Base-by-base conservation (phyloP, 1,139 yeast species). In the Geotrichum histeridarum region DNA sequence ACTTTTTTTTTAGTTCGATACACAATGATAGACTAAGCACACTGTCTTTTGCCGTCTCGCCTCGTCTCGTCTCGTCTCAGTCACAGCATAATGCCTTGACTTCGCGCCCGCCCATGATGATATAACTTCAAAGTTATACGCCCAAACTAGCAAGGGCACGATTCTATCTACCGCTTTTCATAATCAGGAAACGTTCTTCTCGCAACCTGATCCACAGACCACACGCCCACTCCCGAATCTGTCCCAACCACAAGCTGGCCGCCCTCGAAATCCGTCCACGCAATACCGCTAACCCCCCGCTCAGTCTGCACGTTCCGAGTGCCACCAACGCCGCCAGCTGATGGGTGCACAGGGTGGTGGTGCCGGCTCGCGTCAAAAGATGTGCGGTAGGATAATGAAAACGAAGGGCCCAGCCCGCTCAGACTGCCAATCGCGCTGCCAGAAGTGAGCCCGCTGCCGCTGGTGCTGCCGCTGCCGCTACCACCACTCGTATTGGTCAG, bases 171-270 rank as follows among this genome's bases (percentile, higher is more conserved):
- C 14, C 54, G 37, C 22, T 51, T 55, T 15, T 56, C 53, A 18
- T 62, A 66, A 27, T 62, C 57, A 1, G 69, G 70, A 51, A 67
- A 67, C 1, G 68, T 66, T 31, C 67, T 56, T 31, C 70, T 56
- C 9, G 66, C 57, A 58, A 66, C 60, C 30, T 61, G 62, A 56
- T 70, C 71, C 32, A 68, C 60, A 7, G 57, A 54, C 72, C 71
- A 69, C 15, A 64, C 60, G 2, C 68, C 69, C 39, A 70, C 61
- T 11, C 74, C 74, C 38, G 60, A 60, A 47, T 68, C 70, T 32
- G 70, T 67, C n/a, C 73, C 74, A 1, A 70, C 69, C 9, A 68
- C 64, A 37, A 70, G 57, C 38, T 65, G 59, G 2, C 73, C 74
- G 6, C 73, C 72, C n/a, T 68, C 65, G 42, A 60, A 63, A 17